Percentiles rank a stretch among this genome's conserved stretches.
Evolutionary conservation across 2,329 filamentous ascomycete species (phyloP).

Genomic region (Stagonosporopsis tanaceti): DNA sequence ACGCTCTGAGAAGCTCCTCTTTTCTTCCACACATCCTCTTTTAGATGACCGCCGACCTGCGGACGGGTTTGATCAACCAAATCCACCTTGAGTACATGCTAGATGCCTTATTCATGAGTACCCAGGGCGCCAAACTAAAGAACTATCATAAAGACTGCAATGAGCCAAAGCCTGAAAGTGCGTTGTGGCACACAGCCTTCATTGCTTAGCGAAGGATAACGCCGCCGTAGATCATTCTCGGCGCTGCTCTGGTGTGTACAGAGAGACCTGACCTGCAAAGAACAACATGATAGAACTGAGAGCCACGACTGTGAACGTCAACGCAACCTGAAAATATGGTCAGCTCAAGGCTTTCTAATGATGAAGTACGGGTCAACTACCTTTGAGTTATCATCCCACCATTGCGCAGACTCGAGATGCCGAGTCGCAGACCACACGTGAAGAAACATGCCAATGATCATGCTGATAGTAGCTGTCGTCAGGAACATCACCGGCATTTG

Average conservation of each 20-base stretch:
- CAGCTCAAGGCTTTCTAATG: background rate
- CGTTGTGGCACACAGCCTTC: background rate
- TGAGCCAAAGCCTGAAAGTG: no score
- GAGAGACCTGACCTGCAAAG: conserved; percentile 31
- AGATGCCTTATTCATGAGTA: background rate
- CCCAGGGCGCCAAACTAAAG: background rate
- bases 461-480: conserved; percentile 44
- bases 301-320: conserved; percentile 32
- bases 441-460: conserved; percentile 51
- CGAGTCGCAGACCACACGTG: conserved; percentile 49
- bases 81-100: no score
- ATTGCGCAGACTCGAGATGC: conserved; percentile 28
- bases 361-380: background rate
- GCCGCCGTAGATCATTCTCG: conserved; percentile 1
- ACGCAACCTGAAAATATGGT: conserved; percentile 26
- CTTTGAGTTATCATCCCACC: conserved; percentile 46
- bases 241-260: conserved; percentile 25
- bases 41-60: background rate
- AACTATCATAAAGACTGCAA: background rate
- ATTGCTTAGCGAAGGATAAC: background rate
- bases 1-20: no score
- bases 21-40: no score
- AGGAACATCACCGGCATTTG: conserved; percentile 51
- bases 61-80: no score
- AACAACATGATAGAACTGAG: conserved; percentile 27